Base-by-base conservation (phyloP, 345 rosid species). In the Cardamine chenopodiifolia region DNA sequence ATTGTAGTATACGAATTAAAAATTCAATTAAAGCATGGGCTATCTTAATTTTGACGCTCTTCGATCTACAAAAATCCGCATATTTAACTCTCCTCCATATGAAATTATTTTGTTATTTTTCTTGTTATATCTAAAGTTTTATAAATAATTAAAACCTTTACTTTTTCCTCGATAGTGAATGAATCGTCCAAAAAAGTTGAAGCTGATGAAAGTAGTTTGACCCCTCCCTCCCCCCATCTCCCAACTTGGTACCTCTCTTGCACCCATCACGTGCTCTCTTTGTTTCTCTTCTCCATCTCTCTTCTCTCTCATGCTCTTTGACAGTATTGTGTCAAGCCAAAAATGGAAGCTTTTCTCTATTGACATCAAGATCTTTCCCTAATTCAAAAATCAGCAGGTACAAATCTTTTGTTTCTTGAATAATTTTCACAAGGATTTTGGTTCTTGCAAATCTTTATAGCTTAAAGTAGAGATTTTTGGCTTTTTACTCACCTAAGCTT, bases 161-260 rank as follows among this genome's bases (percentile, higher is more conserved):
- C 71, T 35, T 67, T 65, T 18, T 37, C 18, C 56, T 29, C 22
- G n/a, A n/a, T 23, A 44, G 12, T 63, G 53, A 48, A 32, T 66
- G 71, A 67, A 50, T 69, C 54, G 42, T 69, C 64, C 64, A 69
- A 70, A 70, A 70, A 70, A 58, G 66, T 70, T 31, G 40, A 58
- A 70, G 58, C 58, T 59, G 66, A 48, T 58, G 66, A 70, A 70
- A 70, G 66, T n/a, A 45, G 66, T 70, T 70, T 70, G 74, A 70
- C 74, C 45, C 56, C 55, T 29, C 66, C 47, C 47, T 42, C 17
- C 66, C 3, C 42, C 53, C 73, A 67, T 67, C 62, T 18, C 31
- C 22, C 74, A 70, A 70, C 65, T 70, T 70, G 65, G 74, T 70
- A 58, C 74, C 18, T 70, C 39, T 44, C 58, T 32, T 6, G 23